A percentile compares a stretch with the other conserved stretches of the same genome.
Evolutionary conservation across 805 yeast genomes (phyloP).

Genomic region (Cyberlindnera xishuangbannaensis): DNA sequence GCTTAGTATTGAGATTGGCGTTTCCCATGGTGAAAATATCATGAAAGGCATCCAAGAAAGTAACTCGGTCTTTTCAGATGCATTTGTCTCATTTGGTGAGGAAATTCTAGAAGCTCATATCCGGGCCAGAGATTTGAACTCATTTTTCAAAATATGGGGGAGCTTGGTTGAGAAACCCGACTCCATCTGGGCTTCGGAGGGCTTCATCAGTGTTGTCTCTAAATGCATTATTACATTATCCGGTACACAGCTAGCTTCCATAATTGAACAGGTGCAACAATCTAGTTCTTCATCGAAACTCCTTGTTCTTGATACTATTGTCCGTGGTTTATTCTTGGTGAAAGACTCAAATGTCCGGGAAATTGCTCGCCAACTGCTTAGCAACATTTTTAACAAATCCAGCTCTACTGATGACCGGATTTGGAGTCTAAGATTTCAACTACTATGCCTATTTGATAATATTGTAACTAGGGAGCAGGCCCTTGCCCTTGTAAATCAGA

Average conservation of each 20-base stretch:
- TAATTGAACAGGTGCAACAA: slow-evolving; percentile 22
- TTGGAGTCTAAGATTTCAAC: slow-evolving; percentile 44
- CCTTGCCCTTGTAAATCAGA: slow-evolving; percentile 1
- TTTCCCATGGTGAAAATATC: slow-evolving; percentile 34
- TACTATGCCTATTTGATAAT: slow-evolving; percentile 43
- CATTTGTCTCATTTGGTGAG: slow-evolving; percentile 20
- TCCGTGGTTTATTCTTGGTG: slow-evolving; percentile 36
- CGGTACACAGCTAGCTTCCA: slow-evolving; percentile 33
- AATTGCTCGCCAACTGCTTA: slow-evolving; percentile 21
- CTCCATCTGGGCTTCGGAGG: slow-evolving; percentile 16
- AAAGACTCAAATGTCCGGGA: slow-evolving; percentile 26
- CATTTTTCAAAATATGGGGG: slow-evolving; percentile 45
- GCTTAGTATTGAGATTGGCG: slow-evolving; percentile 56
- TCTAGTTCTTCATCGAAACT: slow-evolving; percentile 10
- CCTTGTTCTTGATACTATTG: slow-evolving; percentile 27
- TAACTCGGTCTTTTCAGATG: not conserved
- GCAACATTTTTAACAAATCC: slow-evolving; percentile 21
- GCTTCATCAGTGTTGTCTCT: slow-evolving; percentile 35
- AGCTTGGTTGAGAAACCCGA: slow-evolving; percentile 6
- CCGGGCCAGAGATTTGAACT: slow-evolving; percentile 51
- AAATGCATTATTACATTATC: slow-evolving; percentile 40
- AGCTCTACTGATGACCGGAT: slow-evolving; percentile 17
- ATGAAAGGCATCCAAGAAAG: slow-evolving; percentile 18
- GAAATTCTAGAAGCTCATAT: slow-evolving; percentile 41
- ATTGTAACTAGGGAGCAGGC: slow-evolving; percentile 26